Base-by-base conservation (phyloP, 192 early-diverging fungal genomes). In the Fimicolochytrium jonesii region DNA sequence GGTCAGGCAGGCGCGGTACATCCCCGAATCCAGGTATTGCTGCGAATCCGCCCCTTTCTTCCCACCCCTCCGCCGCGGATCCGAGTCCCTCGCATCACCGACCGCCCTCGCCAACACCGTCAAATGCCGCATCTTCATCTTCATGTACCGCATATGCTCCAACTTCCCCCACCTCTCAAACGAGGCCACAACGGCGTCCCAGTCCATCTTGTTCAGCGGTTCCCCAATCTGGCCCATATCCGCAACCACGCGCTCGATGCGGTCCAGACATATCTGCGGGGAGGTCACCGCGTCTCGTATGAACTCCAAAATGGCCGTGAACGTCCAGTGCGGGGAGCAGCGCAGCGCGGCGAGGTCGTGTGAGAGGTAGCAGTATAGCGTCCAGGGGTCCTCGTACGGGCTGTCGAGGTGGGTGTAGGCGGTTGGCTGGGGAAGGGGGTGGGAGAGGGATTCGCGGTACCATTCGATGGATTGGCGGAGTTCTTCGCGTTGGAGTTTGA, bases 321-420 rank as follows among this genome's bases (percentile, higher is more conserved):
- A 64, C n/a, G 44, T 11, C 2, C n/a, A 23, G 25, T 28, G 33
- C 4, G 32, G 36, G 31, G 22, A 42, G 20, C 15, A 5, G 0
- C 1, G 10, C 0, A 64, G 61, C 29, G 17, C n/a, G 17, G 28
- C 28, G 2, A 35, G 37, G 34, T 51, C 36, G 39, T 54, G 37
- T 18, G 52, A 49, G 6, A 64, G 50, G 30, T 10, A 35, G 34
- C 4, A 54, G 51, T 64, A 64, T 7, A 55, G 23, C 28, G 31
- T 15, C 61, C 61, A 64, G 3, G 61, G 61, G 55, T 64, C 61
- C 37, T 47, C 45, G n/a, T n/a, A n/a, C n/a, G n/a, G n/a, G n/a
- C n/a, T n/a, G n/a, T n/a, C n/a, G n/a, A n/a, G n/a, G n/a, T n/a
- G n/a, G n/a, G n/a, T n/a, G n/a, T n/a, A n/a, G n/a, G n/a, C n/a